phyloP scores from a whole-genome alignment of 179 eudicot genomes.

The Patellifolia procumbens region DNA sequence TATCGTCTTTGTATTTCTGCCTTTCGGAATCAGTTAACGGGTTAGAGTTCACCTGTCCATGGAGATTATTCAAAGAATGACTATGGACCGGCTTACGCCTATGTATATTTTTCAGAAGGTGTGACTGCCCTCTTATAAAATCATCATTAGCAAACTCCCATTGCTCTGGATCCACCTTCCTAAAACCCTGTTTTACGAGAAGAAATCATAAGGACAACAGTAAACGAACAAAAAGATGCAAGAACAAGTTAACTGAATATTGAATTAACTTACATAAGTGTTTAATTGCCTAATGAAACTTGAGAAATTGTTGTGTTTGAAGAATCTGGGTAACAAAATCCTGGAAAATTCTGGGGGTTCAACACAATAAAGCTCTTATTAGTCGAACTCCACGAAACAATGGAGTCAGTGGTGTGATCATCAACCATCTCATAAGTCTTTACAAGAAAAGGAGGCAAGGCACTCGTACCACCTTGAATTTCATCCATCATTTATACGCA shows the following conservation, averaged over 20 bases:
- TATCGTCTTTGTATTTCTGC: constrained; percentile 53
- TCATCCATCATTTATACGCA: constrained; percentile 64
- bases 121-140: constrained; percentile 70
- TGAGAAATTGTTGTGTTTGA: constrained; percentile 85
- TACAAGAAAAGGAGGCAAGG: constrained; percentile 70
- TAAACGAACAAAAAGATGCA: not conserved
- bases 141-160: constrained; percentile 94
- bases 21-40: constrained; percentile 65
- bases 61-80: constrained; percentile 59
- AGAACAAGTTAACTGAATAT: not conserved
- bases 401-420: constrained; percentile 57
- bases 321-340: constrained; percentile 67
- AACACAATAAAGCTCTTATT: constrained; percentile 71
- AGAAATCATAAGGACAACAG: not conserved
- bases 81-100: constrained; percentile 88
- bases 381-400: constrained; percentile 72
- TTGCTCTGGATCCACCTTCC: constrained; percentile 80
- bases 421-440: constrained; percentile 94
- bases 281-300: constrained; percentile 87
- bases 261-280: constrained; percentile 56
- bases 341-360: constrained; percentile 69
- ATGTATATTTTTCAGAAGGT: constrained; percentile 70
- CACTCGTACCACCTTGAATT: constrained; percentile 50
- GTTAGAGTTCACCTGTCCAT: constrained; percentile 44
- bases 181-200: constrained; percentile 59